A percentile compares a stretch with the other conserved stretches of the same genome.
These are phyloP conservation scores for Macrophomina phaseolina DNA, from an alignment of 2,329 filamentous ascomycete genomes.

Conservation along the genomic window DNA sequence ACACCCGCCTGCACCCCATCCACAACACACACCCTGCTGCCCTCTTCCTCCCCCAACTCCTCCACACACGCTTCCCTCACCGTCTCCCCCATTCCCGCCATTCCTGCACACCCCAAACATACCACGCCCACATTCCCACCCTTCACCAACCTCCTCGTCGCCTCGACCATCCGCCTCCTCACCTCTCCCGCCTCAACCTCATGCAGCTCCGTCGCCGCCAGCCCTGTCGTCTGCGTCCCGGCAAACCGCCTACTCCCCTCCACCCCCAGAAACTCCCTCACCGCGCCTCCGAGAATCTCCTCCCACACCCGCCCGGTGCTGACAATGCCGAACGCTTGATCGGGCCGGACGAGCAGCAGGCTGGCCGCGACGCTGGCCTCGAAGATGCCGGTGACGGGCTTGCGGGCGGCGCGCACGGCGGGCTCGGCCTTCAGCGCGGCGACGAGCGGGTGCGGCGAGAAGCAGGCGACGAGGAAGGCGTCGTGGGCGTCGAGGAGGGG, in stretches of 20 bases:
- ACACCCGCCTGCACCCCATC: slow-evolving; percentile 80
- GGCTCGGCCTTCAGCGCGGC: slow-evolving; percentile 59
- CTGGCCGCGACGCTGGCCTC: slow-evolving; percentile 77
- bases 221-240: slow-evolving; percentile 80
- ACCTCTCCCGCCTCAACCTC: slow-evolving; percentile 62
- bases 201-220: slow-evolving; percentile 82
- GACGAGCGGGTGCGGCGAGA: slow-evolving; percentile 82
- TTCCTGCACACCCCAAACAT: slow-evolving; percentile 87
- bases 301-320: slow-evolving; percentile 89
- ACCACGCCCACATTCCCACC: slow-evolving; percentile 67
- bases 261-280: slow-evolving; percentile 67
- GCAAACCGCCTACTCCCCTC: slow-evolving; percentile 60
- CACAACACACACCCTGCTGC: slow-evolving; percentile 69
- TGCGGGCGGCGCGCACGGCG: slow-evolving; percentile 43
- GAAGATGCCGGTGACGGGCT: slow-evolving; percentile 80
- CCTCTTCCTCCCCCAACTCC: slow-evolving; percentile 65
- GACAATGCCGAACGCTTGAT: slow-evolving; percentile 78
- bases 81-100: slow-evolving; percentile 81
- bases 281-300: slow-evolving; percentile 69
- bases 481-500: slow-evolving; percentile 61
- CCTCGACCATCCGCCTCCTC: slow-evolving; percentile 67
- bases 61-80: slow-evolving; percentile 73
- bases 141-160: slow-evolving; percentile 69
- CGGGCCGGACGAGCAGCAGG: slow-evolving; percentile 59
- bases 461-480: slow-evolving; percentile 87